Evolutionary conservation across 1,284 basidiomycete genomes (phyloP).

Genomic region (Inonotus hispidus): DNA sequence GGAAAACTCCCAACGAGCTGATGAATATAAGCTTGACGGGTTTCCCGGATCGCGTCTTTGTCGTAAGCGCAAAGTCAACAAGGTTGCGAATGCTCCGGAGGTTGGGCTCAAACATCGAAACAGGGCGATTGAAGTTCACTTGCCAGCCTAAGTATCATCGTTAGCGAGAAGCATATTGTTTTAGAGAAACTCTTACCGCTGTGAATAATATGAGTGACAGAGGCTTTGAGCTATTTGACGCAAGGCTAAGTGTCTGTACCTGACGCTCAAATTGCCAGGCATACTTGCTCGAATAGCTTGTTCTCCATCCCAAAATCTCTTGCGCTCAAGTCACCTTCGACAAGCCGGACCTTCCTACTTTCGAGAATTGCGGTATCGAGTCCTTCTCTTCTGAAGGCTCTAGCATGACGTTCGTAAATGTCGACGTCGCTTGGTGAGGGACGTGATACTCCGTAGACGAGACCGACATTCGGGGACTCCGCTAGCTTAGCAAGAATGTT

Average conservation of each 20-base stretch:
- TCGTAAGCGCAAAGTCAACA: conserved; percentile 20
- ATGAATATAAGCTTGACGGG: conserved; percentile 21
- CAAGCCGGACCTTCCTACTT: conserved; percentile 22
- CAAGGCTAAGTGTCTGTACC: neutral
- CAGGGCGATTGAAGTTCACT: conserved; percentile 36
- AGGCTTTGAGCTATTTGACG: conserved; percentile 15
- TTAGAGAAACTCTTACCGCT: conserved; percentile 24
- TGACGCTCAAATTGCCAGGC: neutral
- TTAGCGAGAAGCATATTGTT: neutral
- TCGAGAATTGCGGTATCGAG: conserved; percentile 18
- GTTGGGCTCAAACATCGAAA: conserved; percentile 32
- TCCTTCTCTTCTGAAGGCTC: conserved; percentile 25
- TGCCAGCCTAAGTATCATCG: conserved; percentile 32
- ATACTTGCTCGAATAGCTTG: neutral
- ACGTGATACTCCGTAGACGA: conserved; percentile 32
- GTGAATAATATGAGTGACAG: conserved; percentile 31
- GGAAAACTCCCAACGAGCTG: conserved; percentile 19
- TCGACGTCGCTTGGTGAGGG: conserved; percentile 17
- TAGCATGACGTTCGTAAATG: conserved; percentile 24
- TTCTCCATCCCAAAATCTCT: conserved; percentile 1
- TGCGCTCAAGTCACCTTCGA: conserved; percentile 24
- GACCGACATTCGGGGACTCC: conserved; percentile 19
- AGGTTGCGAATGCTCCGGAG: conserved; percentile 35
- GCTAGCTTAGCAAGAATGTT: conserved; percentile 29
- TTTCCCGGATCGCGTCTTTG: conserved; percentile 20